These are phyloP conservation scores for Lotmaria passim DNA, from an alignment of 208 protist genomes.

Conservation along the genomic window DNA sequence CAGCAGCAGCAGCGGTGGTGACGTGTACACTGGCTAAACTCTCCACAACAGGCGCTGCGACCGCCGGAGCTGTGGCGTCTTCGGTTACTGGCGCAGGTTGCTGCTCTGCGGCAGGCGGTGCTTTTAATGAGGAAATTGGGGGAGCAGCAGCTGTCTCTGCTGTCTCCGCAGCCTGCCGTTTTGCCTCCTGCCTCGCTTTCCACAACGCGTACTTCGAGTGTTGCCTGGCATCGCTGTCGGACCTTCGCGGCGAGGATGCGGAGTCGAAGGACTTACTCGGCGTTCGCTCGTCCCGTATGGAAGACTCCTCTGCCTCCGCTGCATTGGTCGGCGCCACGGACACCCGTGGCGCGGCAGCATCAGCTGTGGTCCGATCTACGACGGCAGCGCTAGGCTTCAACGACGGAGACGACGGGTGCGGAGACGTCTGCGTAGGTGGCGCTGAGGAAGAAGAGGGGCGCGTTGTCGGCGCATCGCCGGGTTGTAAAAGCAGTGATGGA, in stretches of 20 bases:
- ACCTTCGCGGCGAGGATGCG: not conserved
- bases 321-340: not conserved
- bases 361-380: not conserved
- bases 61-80: not conserved
- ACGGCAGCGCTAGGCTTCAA: no score
- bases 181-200: constrained; percentile 6
- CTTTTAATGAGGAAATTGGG: not conserved
- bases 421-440: not conserved
- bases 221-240: not conserved
- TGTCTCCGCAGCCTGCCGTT: not conserved
- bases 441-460: not conserved
- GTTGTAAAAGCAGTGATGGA: not conserved
- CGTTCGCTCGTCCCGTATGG: not conserved
- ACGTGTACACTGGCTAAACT: not conserved
- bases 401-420: not conserved
- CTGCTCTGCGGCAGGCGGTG: not conserved
- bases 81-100: not conserved
- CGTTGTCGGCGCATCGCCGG: not conserved
- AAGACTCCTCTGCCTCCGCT: not conserved
- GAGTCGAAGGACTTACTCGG: not conserved
- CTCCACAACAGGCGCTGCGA: not conserved
- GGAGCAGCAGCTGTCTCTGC: not conserved
- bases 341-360: not conserved
- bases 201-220: constrained; percentile 14
- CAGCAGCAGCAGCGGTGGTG: not conserved